Conservation (phyloP, 2,329 filamentous ascomycete genomes). For the Diaporthe longicolla region DNA sequence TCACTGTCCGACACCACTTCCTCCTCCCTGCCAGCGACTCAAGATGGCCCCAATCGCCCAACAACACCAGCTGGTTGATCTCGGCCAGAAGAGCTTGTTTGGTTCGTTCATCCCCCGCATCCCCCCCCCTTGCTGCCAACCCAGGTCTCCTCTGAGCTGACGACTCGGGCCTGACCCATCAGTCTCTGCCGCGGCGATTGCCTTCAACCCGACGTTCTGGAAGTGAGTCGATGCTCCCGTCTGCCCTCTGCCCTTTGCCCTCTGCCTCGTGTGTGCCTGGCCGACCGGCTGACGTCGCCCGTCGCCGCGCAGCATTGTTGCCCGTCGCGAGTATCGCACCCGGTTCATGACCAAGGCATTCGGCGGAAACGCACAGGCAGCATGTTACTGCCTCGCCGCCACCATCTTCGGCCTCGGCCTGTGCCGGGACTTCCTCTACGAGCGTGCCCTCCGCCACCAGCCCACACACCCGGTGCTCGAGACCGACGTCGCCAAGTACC, state of each 20-base stretch:
- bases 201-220: slow-evolving; percentile 99
- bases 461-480: slow-evolving; percentile 82
- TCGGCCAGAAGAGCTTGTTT: slow-evolving; percentile 76
- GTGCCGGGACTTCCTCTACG: slow-evolving; percentile 89
- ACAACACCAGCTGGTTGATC: slow-evolving; percentile 67
- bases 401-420: slow-evolving; percentile 95
- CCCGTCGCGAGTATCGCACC: slow-evolving; percentile 81
- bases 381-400: slow-evolving; percentile 90
- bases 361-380: slow-evolving; percentile 80
- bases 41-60: slow-evolving; percentile 40
- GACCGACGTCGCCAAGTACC: slow-evolving; percentile 69
- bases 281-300: neutral
- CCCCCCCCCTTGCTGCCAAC: neutral
- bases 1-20: neutral
- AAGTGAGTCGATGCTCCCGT: slow-evolving; percentile 76
- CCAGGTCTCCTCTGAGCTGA: slow-evolving; percentile 45
- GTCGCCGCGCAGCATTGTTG: slow-evolving; percentile 54
- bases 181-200: slow-evolving; percentile 87
- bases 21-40: neutral
- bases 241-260: too few relatives aligned
- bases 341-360: slow-evolving; percentile 91
- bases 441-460: slow-evolving; percentile 81
- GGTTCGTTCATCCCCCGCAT: slow-evolving; percentile 63
- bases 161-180: slow-evolving; percentile 32
- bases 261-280: neutral